A percentile compares a stretch with the other conserved stretches of the same genome.
phyloP scores from a whole-genome alignment of 768 basidiomycete genomes.

The Coprinopsis sp. region DNA sequence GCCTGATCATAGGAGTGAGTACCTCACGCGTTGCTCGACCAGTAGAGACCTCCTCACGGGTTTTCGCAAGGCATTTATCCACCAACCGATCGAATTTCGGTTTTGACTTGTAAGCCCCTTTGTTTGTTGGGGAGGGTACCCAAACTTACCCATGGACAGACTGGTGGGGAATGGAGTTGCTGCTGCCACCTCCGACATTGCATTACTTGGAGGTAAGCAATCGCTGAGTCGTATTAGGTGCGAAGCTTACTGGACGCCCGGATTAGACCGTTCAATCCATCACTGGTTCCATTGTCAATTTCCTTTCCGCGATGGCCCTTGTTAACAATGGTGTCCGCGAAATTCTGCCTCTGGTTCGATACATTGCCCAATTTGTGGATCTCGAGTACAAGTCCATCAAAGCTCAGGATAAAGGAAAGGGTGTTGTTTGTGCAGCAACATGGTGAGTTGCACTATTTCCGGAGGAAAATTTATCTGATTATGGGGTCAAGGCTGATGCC shows the following conservation, averaged over 20 bases:
- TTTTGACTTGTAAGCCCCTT: constrained; percentile 63
- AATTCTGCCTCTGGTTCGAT: constrained; percentile 79
- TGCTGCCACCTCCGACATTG: constrained; percentile 69
- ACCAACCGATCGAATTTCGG: constrained; percentile 72
- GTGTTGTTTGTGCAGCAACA: constrained; percentile 87
- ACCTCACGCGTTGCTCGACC: too few relatives aligned
- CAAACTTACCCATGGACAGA: constrained; percentile 37
- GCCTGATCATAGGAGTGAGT: constrained; percentile 60
- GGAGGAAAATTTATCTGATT: constrained; percentile 1
- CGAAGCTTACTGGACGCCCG: constrained; percentile 1
- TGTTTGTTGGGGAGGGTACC: background rate
- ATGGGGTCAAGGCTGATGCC: constrained; percentile 62
- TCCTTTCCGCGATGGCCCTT: constrained; percentile 67
- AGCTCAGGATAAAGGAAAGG: constrained; percentile 59
- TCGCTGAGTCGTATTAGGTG: background rate
- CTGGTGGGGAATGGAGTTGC: constrained; percentile 87
- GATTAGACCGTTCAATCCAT: constrained; percentile 64
- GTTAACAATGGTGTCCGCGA: constrained; percentile 75
- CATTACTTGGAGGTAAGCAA: constrained; percentile 49
- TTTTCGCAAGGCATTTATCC: constrained; percentile 52
- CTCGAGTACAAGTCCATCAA: constrained; percentile 67
- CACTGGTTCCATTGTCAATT: constrained; percentile 59
- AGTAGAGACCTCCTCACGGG: background rate
- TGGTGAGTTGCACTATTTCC: constrained; percentile 43
- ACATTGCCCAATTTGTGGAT: constrained; percentile 75